These are phyloP conservation scores for Cunninghamia lanceolata DNA, from an alignment of 75 land plant species.

Conservation along the genomic window DNA sequence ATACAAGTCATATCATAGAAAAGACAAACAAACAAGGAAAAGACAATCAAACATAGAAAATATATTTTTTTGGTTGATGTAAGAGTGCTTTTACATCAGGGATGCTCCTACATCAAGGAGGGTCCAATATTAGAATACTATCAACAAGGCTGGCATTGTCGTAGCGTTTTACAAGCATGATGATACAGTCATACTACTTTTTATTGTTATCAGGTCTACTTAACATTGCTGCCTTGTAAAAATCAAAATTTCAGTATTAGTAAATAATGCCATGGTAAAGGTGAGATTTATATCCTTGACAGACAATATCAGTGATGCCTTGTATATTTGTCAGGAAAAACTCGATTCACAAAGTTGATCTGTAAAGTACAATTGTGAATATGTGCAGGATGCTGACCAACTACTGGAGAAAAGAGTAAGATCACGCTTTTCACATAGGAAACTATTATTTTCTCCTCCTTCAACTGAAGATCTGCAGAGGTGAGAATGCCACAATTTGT, in stretches of 20 bases:
- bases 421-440: conserved; percentile 95
- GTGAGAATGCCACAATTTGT: conserved; percentile 24
- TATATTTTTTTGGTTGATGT: too few relatives aligned
- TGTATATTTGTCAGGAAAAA: background rate
- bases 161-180: background rate
- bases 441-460: conserved; percentile 87
- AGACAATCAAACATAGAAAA: too few relatives aligned
- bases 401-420: conserved; percentile 95
- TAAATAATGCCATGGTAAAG: background rate
- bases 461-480: conserved; percentile 50
- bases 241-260: background rate
- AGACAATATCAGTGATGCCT: background rate
- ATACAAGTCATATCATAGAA: too few relatives aligned
- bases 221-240: background rate
- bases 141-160: background rate
- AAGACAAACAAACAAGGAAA: too few relatives aligned
- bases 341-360: background rate
- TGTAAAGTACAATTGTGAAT: background rate
- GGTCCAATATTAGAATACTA: too few relatives aligned
- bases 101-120: too few relatives aligned
- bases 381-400: conserved; percentile 94
- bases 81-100: too few relatives aligned
- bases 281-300: background rate
- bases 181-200: background rate
- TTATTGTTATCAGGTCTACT: background rate